Evolutionary conservation across 768 basidiomycete species (phyloP), one percentile per base, ranked within the genome.

Genomic region (Mycena maculata): DNA sequence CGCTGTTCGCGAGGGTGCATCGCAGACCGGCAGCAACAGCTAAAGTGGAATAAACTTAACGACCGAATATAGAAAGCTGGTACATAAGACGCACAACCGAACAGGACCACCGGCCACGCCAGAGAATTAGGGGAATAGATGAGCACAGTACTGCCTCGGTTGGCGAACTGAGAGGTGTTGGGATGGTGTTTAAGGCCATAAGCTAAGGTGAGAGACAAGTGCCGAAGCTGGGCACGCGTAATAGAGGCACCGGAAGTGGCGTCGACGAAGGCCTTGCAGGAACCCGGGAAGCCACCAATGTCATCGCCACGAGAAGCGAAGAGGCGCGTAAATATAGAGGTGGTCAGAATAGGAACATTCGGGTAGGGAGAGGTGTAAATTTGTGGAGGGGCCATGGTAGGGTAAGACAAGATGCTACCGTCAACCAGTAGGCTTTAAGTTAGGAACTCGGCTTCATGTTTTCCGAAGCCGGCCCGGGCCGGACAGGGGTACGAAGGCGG

Each of bases 51-150:
- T 53, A 33, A 42, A 52, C n/a, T n/a, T 63, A 47, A 16, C 27
- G 39, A 55, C 39, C 30, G 22, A 48, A 39, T 30, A 39, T 30
- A 44, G 30, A 22, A 36, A 45, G 42, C 8, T 28, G 72, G 27
- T n/a, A n/a, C n/a, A n/a, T n/a, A 16, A 33, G 44, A 82, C 85
- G 81, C 62, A 82, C 78, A 20, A 0, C 86, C 86, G 71, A 84
- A 84, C 12, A 85, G 69, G 16, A 80, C 79, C 18, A 86, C 77
- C 0, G 86, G 85, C 82, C 83, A 86, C 7, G 74, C 74, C 11
- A 94, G 71, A 22, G 83, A 88, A 77, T 95, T 95, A 11, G 86
- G 89, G 2, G 90, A 89, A 74, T 85, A 93, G 7, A 95, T 80
- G 65, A 92, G 81, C 20, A 87, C 81, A 0, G 87, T 86, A 55